These are phyloP conservation scores for Claviceps sp. DNA, from an alignment of 2,329 filamentous ascomycete species.

Conservation along the genomic window DNA sequence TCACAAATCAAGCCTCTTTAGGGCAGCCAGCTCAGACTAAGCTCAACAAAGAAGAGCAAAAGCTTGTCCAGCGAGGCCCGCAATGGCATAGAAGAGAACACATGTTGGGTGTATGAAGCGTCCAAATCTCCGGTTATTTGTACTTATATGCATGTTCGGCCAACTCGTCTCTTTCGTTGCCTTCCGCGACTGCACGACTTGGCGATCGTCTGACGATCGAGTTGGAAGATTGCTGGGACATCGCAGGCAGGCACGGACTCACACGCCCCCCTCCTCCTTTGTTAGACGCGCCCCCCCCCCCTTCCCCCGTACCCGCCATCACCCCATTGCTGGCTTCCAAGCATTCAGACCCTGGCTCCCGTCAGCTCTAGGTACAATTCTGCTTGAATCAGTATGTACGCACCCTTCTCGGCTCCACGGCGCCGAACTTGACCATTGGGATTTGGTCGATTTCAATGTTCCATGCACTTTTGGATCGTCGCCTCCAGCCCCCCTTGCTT, in stretches of 20 bases:
- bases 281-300: neutral
- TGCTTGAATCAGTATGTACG: slow-evolving; percentile 3
- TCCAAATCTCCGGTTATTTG: neutral
- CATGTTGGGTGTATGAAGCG: neutral
- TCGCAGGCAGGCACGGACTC: neutral
- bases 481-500: slow-evolving; percentile 11
- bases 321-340: neutral
- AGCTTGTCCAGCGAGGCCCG: neutral
- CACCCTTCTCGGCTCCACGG: slow-evolving; percentile 19
- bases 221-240: neutral
- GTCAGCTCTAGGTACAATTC: neutral
- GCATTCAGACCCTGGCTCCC: neutral
- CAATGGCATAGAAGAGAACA: neutral
- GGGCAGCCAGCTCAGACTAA: neutral
- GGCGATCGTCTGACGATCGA: no score
- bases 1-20: neutral
- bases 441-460: slow-evolving; percentile 4
- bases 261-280: neutral
- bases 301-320: neutral
- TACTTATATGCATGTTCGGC: neutral
- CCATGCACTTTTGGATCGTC: slow-evolving; percentile 3
- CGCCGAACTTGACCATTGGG: slow-evolving; percentile 17
- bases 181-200: neutral
- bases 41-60: neutral
- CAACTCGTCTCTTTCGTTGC: neutral